Percentiles rank a stretch among this genome's conserved stretches.
Evolutionary conservation across 73 alveolate genomes (phyloP).

Genomic region (Diophrys sp.): DNA sequence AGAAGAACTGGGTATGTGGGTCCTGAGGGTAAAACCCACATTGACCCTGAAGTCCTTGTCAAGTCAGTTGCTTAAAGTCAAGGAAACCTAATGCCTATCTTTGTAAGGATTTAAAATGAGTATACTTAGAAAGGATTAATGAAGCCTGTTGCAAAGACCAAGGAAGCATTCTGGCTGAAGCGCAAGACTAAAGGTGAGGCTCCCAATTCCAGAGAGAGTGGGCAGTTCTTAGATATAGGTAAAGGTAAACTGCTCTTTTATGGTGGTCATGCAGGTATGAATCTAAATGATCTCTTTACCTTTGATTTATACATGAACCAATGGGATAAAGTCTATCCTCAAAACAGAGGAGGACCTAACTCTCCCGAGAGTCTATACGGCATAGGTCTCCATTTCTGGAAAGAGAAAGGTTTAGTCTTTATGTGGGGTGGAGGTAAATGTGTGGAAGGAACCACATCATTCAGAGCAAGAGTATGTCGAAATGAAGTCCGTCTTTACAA

Average conservation of each 20-base stretch:
- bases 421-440: conserved; percentile 12
- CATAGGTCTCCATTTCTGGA: background rate
- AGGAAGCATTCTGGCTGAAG: conserved; percentile 7
- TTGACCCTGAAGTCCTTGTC: background rate
- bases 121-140: background rate
- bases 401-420: background rate
- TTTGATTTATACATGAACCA: background rate
- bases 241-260: background rate
- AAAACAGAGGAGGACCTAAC: background rate
- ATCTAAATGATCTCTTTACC: background rate
- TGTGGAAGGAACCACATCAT: background rate
- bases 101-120: background rate
- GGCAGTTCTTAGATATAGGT: background rate
- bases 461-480: background rate
- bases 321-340: conserved; percentile 1
- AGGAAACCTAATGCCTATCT: background rate
- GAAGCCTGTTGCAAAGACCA: background rate
- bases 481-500: background rate
- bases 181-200: background rate
- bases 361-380: conserved; percentile 2
- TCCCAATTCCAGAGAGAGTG: conserved; percentile 2
- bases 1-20: background rate
- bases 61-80: background rate
- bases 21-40: background rate
- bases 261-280: conserved; percentile 11